These are phyloP conservation scores for Marvania coccoides DNA, from an alignment of 139 green algal species.

Conservation along the genomic window DNA sequence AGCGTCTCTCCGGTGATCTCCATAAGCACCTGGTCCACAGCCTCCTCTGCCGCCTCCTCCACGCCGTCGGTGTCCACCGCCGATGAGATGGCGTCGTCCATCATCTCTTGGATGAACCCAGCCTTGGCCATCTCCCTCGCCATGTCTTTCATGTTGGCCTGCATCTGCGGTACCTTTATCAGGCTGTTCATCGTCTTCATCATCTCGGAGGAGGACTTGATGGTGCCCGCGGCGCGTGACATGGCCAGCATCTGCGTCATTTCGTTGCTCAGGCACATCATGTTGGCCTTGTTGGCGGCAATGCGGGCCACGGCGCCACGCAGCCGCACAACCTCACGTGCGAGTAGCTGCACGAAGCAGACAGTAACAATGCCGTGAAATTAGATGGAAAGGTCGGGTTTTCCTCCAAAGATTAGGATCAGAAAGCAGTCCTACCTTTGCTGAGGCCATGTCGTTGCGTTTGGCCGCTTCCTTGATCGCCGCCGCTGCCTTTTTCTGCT, in stretches of 20 bases:
- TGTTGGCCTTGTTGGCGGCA: slow-evolving; percentile 78
- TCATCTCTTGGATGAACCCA: slow-evolving; percentile 87
- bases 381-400: background rate
- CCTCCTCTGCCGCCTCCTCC: slow-evolving; percentile 67
- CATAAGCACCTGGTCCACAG: slow-evolving; percentile 57
- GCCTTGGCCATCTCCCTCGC: slow-evolving; percentile 82
- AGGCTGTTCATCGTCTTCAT: slow-evolving; percentile 72
- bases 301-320: slow-evolving; percentile 47
- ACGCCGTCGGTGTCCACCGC: slow-evolving; percentile 56
- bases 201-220: slow-evolving; percentile 62
- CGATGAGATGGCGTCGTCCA: slow-evolving; percentile 66
- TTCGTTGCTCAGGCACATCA: slow-evolving; percentile 61
- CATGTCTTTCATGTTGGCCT: slow-evolving; percentile 75
- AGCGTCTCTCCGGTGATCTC: slow-evolving; percentile 48
- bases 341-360: slow-evolving; percentile 52
- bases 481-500: slow-evolving; percentile 70
- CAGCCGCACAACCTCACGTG: slow-evolving; percentile 68
- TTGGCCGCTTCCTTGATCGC: slow-evolving; percentile 74
- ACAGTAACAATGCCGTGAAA: no score
- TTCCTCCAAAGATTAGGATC: background rate
- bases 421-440: slow-evolving; percentile 28
- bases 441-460: slow-evolving; percentile 58
- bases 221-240: slow-evolving; percentile 51
- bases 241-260: slow-evolving; percentile 68
- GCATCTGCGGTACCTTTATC: slow-evolving; percentile 69